These are phyloP conservation scores for Podospora pseudocomata DNA, from an alignment of 495 filamentous ascomycete species.

Conservation along the genomic window DNA sequence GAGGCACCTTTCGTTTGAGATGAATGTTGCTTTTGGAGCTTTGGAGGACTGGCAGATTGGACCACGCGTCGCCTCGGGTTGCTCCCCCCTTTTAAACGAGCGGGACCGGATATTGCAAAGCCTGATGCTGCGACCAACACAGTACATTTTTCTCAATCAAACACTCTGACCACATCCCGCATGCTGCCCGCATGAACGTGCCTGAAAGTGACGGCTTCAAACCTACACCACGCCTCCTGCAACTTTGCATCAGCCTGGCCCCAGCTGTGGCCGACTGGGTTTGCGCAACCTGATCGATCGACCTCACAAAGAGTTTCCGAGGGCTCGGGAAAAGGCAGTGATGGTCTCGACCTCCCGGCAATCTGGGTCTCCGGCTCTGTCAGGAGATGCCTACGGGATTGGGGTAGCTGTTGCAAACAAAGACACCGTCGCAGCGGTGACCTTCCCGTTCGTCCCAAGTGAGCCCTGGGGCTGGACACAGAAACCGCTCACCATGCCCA, in stretches of 20 bases:
- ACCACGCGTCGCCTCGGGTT: conserved; percentile 3
- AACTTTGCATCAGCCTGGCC: not conserved
- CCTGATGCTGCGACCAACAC: not conserved
- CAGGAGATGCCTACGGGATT: not conserved
- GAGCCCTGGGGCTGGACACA: not conserved
- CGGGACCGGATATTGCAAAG: not conserved
- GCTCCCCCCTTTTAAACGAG: not conserved
- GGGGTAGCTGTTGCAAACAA: not conserved
- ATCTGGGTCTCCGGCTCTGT: not conserved
- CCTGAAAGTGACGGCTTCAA: not conserved
- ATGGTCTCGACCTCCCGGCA: not conserved
- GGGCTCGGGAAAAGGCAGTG: not conserved
- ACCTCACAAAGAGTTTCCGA: not conserved
- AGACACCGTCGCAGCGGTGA: not conserved
- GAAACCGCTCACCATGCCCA: not conserved
- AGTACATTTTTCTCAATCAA: not conserved
- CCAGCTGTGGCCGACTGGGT: not conserved
- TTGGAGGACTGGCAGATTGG: not conserved
- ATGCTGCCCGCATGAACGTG: not conserved
- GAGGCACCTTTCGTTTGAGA: conserved; percentile 2
- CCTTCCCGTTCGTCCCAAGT: not conserved
- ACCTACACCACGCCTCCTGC: not conserved
- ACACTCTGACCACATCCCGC: not conserved
- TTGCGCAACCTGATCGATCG: not conserved
- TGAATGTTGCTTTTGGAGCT: not conserved